Evolutionary conservation across 2,329 filamentous ascomycete genomes (phyloP), one percentile per base, ranked within the genome.

Genomic region (Mollisia scopiformis): DNA sequence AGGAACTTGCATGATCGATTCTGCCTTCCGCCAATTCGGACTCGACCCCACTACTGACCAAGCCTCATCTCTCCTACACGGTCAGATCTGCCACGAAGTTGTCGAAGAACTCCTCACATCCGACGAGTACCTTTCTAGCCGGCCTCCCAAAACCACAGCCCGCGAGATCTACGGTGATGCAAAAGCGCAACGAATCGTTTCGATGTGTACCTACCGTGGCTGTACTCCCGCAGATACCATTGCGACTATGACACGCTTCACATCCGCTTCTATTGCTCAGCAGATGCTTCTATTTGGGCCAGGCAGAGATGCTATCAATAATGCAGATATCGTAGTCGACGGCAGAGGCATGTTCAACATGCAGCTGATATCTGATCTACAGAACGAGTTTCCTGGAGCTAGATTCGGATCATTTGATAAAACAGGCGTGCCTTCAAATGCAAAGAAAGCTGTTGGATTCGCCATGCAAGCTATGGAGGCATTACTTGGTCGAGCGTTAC

Each of bases 381-480:
- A 72, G 56, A 62, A 64, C 6, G 71, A 73, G 47, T 73, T 73
- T 30, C 71, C 71, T 5, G 62, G 63, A 1, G 70, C 72, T 1
- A 61, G 25, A 19, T 73, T 73, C 33, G 65, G 66, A 11, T 63
- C 59, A 2, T 72, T 72, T n/a, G 71, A 74, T 23, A 68, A 69
- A 43, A 74, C 72, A 1, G 72, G 72, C 28, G 63, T 74, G 0
- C 72, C 72, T 8, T 68, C 63, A 6, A 73, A 74, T 58, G 72
- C 70, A 13, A 74, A 74, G 62, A 72, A 74, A 54, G 71, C 72
- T 8, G 71, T 74, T 0, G 71, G 71, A 1, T 74, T 74, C 47
- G 73, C 73, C 1, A 73, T 73, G 71, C 72, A 74, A 51, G 73
- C 72, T 13, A 72, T 74, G 68, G 72, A 74, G 55, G 71, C 72